These are phyloP conservation scores for Biscogniauxia marginata DNA, from an alignment of 2,329 filamentous ascomycete species.

Conservation along the genomic window DNA sequence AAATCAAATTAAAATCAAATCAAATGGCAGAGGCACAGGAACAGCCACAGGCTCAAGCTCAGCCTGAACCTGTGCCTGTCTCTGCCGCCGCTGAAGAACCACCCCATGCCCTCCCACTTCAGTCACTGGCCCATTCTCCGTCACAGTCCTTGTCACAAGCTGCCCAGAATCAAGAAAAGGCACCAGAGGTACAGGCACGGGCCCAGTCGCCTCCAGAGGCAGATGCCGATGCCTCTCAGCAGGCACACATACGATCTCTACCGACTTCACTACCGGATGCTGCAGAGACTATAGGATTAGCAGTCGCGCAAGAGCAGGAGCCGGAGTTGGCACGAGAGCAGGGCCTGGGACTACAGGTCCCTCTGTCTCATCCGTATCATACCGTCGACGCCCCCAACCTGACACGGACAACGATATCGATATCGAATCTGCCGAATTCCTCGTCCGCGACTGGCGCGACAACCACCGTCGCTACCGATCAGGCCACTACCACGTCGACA, in stretches of 20 bases:
- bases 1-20: slow-evolving; percentile 38
- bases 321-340: slow-evolving; percentile 26
- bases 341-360: slow-evolving; percentile 14
- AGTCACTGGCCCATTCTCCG: slow-evolving; percentile 17
- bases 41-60: slow-evolving; percentile 36
- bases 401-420: slow-evolving; percentile 16
- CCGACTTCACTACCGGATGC: slow-evolving; percentile 25
- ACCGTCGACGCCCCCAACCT: slow-evolving; percentile 15
- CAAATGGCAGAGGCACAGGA: slow-evolving; percentile 36
- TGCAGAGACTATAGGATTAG: slow-evolving; percentile 24
- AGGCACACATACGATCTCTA: slow-evolving; percentile 23
- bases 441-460: slow-evolving; percentile 11
- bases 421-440: slow-evolving; percentile 10
- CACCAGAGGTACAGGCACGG: slow-evolving; percentile 23
- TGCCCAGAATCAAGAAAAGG: slow-evolving; percentile 24
- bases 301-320: slow-evolving; percentile 24
- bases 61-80: slow-evolving; percentile 33
- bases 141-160: slow-evolving; percentile 27
- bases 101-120: slow-evolving; percentile 30
- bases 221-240: slow-evolving; percentile 26
- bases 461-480: slow-evolving; percentile 14
- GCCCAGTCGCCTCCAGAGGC: slow-evolving; percentile 24
- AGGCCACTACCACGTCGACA: slow-evolving; percentile 17
- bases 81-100: slow-evolving; percentile 32
- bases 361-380: slow-evolving; percentile 16